Conservation (phyloP, 148 eudicot genomes). For the Rhododendron ferrugineum region DNA sequence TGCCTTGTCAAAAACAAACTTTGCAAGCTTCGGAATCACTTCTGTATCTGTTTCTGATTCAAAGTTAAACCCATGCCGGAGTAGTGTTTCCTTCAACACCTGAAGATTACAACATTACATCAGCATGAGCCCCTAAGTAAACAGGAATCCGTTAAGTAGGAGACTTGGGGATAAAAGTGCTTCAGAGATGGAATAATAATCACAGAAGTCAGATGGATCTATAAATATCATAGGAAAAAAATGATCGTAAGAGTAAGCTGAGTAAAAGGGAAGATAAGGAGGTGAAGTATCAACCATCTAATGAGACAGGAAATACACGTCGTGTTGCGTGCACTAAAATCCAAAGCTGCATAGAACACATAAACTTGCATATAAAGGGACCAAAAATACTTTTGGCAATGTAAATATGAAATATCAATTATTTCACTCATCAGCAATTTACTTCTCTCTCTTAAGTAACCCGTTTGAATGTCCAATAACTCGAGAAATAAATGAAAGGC, state of each 20-base stretch:
- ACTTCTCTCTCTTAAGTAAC: not conserved
- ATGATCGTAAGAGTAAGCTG: not conserved
- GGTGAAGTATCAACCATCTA: not conserved
- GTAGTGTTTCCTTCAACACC: slow-evolving; percentile 86
- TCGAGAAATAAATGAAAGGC: not conserved
- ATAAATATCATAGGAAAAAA: too few relatives aligned
- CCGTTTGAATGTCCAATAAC: not conserved
- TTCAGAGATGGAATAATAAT: not conserved
- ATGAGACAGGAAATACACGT: not conserved
- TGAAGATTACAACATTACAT: slow-evolving; percentile 23
- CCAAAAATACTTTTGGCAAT: too few relatives aligned
- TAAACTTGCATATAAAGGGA: not conserved
- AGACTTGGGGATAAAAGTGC: not conserved
- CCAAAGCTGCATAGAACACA: not conserved
- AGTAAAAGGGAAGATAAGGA: not conserved
- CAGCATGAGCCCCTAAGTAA: slow-evolving; percentile 1
- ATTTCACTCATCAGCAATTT: not conserved
- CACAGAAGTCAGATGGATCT: not conserved
- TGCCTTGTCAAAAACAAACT: slow-evolving; percentile 90
- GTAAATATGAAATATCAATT: not conserved
- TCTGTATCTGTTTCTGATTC: slow-evolving; percentile 99
- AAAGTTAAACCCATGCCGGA: slow-evolving; percentile 84
- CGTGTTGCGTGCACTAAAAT: not conserved
- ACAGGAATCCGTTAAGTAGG: not conserved
- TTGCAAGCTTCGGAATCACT: slow-evolving; percentile 99